Percentiles rank a stretch among this genome's conserved stretches.
Evolutionary conservation across 352 stramenopile species (phyloP).

Genomic region (Phytopythium ostracodes): DNA sequence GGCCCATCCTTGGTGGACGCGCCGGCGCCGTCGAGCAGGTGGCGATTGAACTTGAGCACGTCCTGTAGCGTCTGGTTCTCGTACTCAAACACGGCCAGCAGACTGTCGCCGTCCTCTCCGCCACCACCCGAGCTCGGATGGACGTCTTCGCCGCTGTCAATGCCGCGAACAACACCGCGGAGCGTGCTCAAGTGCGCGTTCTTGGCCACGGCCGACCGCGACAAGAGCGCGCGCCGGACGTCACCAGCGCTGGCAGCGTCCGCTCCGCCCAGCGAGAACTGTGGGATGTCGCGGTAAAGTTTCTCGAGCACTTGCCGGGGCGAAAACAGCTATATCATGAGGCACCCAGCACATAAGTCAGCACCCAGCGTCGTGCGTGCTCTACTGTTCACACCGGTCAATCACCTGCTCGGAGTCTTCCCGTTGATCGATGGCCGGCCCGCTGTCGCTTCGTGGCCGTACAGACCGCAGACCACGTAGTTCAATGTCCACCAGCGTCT

Average conservation of each 20-base stretch:
- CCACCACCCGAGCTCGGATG: neutral
- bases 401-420: neutral
- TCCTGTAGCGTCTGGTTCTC: slow-evolving; percentile 59
- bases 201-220: slow-evolving; percentile 19
- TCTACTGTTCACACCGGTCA: too few relatives aligned
- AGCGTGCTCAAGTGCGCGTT: slow-evolving; percentile 31
- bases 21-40: slow-evolving; percentile 33
- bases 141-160: neutral
- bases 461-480: slow-evolving; percentile 14
- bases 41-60: slow-evolving; percentile 68
- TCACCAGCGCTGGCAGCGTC: neutral
- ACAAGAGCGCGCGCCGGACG: slow-evolving; percentile 13
- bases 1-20: slow-evolving; percentile 7
- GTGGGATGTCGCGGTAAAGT: slow-evolving; percentile 51
- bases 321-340: slow-evolving; percentile 10
- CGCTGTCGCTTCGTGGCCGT: neutral
- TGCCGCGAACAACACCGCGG: slow-evolving; percentile 26
- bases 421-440: neutral
- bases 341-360: too few relatives aligned
- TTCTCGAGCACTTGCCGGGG: slow-evolving; percentile 27
- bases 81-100: slow-evolving; percentile 65
- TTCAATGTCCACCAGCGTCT: slow-evolving; percentile 40
- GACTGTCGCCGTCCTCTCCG: slow-evolving; percentile 1
- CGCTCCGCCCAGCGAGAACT: slow-evolving; percentile 17
- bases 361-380: neutral